These are phyloP conservation scores for Bipolaris gigantea DNA, from an alignment of 2,329 filamentous ascomycete species.

Conservation along the genomic window DNA sequence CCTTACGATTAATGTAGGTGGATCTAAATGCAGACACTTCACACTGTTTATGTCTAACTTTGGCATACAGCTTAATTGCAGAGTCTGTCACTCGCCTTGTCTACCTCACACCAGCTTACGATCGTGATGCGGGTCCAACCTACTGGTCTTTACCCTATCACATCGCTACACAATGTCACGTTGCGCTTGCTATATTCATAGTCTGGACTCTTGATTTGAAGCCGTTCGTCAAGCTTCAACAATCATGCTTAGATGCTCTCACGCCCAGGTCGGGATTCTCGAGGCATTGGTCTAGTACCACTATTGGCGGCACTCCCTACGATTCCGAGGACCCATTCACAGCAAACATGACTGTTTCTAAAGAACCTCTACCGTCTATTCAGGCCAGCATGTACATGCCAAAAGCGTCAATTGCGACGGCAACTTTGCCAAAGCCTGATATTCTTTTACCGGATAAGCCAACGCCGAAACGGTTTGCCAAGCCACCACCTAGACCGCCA, in stretches of 20 bases:
- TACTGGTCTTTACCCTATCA: conserved; percentile 27
- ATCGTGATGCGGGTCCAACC: conserved; percentile 14
- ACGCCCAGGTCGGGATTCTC: conserved; percentile 9
- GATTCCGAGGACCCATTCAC: conserved; percentile 13
- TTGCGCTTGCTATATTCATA: conserved; percentile 26
- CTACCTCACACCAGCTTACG: conserved; percentile 19
- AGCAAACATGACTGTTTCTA: conserved; percentile 9
- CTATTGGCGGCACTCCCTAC: conserved; percentile 25
- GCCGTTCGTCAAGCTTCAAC: conserved; percentile 15
- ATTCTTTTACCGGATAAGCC: conserved; percentile 19
- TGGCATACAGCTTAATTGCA: conserved; percentile 21
- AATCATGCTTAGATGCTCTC: conserved; percentile 7
- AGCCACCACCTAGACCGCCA: conserved; percentile 21
- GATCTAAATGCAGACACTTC: neutral
- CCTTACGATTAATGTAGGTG: conserved; percentile 27
- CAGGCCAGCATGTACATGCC: conserved; percentile 24
- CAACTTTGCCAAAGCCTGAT: conserved; percentile 1
- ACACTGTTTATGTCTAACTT: neutral
- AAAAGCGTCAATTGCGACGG: conserved; percentile 1
- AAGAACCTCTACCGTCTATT: conserved; percentile 18
- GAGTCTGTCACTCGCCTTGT: conserved; percentile 26
- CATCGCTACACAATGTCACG: conserved; percentile 28
- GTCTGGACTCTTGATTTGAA: conserved; percentile 27
- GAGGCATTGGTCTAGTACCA: conserved; percentile 27
- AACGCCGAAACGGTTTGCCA: conserved; percentile 8